These are phyloP conservation scores for Beauveria medogensis DNA, from an alignment of 2,329 filamentous ascomycete species.

Conservation along the genomic window DNA sequence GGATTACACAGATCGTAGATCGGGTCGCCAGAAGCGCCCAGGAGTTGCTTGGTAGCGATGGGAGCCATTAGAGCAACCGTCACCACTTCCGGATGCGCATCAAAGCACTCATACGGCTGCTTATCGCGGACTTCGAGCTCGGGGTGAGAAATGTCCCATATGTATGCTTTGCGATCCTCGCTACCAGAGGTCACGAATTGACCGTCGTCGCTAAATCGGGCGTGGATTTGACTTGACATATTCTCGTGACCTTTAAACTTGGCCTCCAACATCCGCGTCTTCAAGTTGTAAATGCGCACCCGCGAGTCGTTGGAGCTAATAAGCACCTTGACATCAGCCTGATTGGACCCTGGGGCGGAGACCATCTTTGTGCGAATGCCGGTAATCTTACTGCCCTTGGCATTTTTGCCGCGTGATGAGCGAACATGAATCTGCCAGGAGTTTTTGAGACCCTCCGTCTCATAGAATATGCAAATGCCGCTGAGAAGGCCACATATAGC, in stretches of 20 bases:
- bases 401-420: constrained; percentile 84
- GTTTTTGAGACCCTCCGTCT: constrained; percentile 81
- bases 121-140: constrained; percentile 68
- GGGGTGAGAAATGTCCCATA: constrained; percentile 57
- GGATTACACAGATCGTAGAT: constrained; percentile 97
- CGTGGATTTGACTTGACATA: constrained; percentile 80
- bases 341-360: constrained; percentile 35
- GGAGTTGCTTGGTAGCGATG: constrained; percentile 63
- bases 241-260: constrained; percentile 94
- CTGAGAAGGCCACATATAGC: constrained; percentile 83
- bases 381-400: constrained; percentile 95
- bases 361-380: constrained; percentile 66
- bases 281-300: constrained; percentile 79
- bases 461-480: constrained; percentile 82
- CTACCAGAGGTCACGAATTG: constrained; percentile 86
- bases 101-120: constrained; percentile 77
- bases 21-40: constrained; percentile 78
- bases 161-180: constrained; percentile 82
- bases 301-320: constrained; percentile 94
- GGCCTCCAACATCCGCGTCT: constrained; percentile 74
- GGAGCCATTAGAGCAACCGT: constrained; percentile 86
- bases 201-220: constrained; percentile 79
- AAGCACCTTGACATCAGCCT: constrained; percentile 70
- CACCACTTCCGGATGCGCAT: constrained; percentile 81
- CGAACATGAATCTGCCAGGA: constrained; percentile 87